Evolutionary conservation across 2,329 filamentous ascomycete species (phyloP).

Genomic region (Nemania sp.): DNA sequence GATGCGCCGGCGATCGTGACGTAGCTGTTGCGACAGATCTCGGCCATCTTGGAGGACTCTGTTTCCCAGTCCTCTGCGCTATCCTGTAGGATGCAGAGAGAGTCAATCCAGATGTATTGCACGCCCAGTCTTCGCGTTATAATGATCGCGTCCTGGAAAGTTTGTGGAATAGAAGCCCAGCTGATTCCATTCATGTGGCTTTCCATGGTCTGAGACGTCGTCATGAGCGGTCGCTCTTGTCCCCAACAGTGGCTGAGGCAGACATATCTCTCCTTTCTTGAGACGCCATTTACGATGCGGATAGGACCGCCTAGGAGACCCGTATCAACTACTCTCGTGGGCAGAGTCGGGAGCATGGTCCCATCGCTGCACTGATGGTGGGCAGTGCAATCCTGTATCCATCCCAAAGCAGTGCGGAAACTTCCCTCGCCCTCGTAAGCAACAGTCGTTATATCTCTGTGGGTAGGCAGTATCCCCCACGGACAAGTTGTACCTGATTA

Average conservation of each 20-base stretch:
- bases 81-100: constrained; percentile 15
- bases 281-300: neutral
- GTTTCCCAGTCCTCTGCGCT: constrained; percentile 12
- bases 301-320: constrained; percentile 10
- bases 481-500: constrained; percentile 22
- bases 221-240: constrained; percentile 1
- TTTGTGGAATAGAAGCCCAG: constrained; percentile 11
- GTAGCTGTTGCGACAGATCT: constrained; percentile 21
- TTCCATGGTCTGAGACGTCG: neutral
- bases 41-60: constrained; percentile 23
- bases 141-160: constrained; percentile 17
- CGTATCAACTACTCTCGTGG: constrained; percentile 14
- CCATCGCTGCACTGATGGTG: constrained; percentile 6
- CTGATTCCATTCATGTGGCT: constrained; percentile 4
- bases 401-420: constrained; percentile 19
- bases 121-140: constrained; percentile 14
- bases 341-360: neutral
- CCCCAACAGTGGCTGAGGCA: constrained; percentile 6
- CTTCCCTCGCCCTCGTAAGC: constrained; percentile 16
- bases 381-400: constrained; percentile 16
- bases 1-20: constrained; percentile 17
- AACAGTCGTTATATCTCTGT: constrained; percentile 21
- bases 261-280: neutral
- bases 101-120: constrained; percentile 20
- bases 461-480: constrained; percentile 18